Evolutionary conservation across 495 filamentous ascomycete species (phyloP), one percentile per base, ranked within the genome.

Genomic region (Hypoxylon subgilvum): DNA sequence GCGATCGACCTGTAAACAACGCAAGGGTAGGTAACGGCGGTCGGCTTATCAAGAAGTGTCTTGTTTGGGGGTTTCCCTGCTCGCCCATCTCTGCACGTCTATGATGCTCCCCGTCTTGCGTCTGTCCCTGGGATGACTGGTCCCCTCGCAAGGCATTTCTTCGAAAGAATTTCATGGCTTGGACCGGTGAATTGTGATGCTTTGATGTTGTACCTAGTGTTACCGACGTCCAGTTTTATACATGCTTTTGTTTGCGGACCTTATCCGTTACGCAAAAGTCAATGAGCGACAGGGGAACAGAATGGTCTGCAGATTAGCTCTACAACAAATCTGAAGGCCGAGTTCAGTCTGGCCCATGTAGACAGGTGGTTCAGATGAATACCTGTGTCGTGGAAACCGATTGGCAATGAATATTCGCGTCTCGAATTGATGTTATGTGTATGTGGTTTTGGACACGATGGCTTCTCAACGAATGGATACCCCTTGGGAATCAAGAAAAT

Each of bases 1-100:
- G 67, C 6, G 57, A 63, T 34, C 66, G 67, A 35, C 68, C 60
- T 12, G 68, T 67, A 57, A 76, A 69, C 30, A 76, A 53, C 28
- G 57, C n/a, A n/a, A n/a, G n/a, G n/a, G n/a, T 52, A 19, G 68
- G 69, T 35, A 76, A 52, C 2, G 64, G 28, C 1, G 73, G 73
- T 18, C 72, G 70, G 31, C 46, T 45, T 10, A 61, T 28, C 17
- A 47, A 47, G 31, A 63, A 57, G 22, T 53, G 46, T 36, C 66
- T 61, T 21, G 51, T 22, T 41, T 38, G 42, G 18, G 52, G 10
- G 32, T 19, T 28, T 40, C 18, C 31, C 19, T 48, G 52, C 52
- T 65, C 61, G 18, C 52, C 43, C 70, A 74, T 74, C 46, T 74
- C 68, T 6, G 35, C 41, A n/a, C 34, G 39, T 14, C 58, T 51